Percentiles rank a stretch among this genome's conserved stretches.
Conservation (phyloP, 768 basidiomycete species). For the Mycena galericulata region DNA sequence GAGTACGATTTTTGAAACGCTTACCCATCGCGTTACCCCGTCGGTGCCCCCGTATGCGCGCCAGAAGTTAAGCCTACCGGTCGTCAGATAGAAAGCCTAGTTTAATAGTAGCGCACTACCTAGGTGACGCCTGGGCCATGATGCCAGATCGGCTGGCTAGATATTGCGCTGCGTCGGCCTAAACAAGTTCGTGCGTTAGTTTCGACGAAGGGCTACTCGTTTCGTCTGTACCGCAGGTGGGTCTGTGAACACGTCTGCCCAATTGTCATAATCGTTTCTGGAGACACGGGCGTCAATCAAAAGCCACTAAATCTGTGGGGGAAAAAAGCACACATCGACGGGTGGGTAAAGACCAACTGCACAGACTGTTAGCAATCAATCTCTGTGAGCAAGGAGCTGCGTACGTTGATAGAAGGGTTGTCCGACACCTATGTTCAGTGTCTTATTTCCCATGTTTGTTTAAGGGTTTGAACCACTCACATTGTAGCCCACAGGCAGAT, state of each 20-base stretch:
- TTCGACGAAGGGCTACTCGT: too few relatives aligned
- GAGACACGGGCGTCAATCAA: not conserved
- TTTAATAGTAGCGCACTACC: conserved; percentile 38
- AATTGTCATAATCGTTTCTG: conserved; percentile 55
- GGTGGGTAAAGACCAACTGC: conserved; percentile 57
- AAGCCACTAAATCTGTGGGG: not conserved
- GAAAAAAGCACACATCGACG: conserved; percentile 40
- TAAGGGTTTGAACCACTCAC: conserved; percentile 35
- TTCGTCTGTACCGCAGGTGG: too few relatives aligned
- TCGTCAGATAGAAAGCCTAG: not conserved
- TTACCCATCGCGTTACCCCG: conserved; percentile 47
- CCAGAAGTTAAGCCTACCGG: conserved; percentile 52
- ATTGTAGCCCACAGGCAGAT: conserved; percentile 44
- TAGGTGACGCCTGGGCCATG: conserved; percentile 54
- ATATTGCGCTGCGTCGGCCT: conserved; percentile 55
- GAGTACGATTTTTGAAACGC: not conserved
- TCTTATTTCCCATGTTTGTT: not conserved
- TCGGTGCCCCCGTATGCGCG: conserved; percentile 47
- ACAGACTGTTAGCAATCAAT: not conserved
- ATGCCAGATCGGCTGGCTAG: conserved; percentile 51
- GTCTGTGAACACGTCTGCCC: conserved; percentile 52
- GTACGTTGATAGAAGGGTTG: conserved; percentile 58
- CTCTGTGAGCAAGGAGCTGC: conserved; percentile 6
- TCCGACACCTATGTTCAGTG: conserved; percentile 39
- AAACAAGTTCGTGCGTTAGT: too few relatives aligned